Percentiles rank a stretch among this genome's conserved stretches.
Evolutionary conservation across 129 eudicot genomes (phyloP).

Genomic region (Artemisia argyi): DNA sequence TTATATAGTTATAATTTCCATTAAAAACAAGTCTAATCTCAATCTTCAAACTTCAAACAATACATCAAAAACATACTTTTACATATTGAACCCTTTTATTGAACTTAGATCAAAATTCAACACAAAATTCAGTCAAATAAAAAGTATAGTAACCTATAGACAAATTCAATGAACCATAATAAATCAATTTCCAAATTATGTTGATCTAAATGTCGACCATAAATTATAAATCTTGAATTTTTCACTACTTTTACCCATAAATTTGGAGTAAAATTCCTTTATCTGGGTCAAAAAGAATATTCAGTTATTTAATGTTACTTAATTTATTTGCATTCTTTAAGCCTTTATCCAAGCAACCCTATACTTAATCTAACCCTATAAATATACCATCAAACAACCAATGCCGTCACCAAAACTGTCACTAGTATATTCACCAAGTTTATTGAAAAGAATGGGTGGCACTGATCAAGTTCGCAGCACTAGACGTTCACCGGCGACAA

Average conservation of each 20-base stretch:
- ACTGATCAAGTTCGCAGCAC: conserved; percentile 29
- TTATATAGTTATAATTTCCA: no score
- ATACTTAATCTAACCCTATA: conserved; percentile 30
- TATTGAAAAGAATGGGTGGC: conserved; percentile 20
- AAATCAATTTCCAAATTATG: background rate
- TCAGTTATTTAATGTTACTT: conserved; percentile 8
- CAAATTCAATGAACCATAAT: background rate
- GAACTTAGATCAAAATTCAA: background rate
- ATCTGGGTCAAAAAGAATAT: conserved; percentile 29
- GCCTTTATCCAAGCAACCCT: conserved; percentile 16
- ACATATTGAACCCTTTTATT: background rate
- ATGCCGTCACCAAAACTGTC: conserved; percentile 12
- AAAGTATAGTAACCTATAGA: background rate
- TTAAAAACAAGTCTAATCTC: no score
- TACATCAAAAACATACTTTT: no score
- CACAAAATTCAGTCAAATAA: background rate
- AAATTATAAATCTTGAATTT: conserved; percentile 26
- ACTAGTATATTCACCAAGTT: conserved; percentile 11
- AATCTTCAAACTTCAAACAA: no score
- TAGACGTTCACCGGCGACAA: conserved; percentile 21
- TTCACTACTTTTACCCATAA: conserved; percentile 14
- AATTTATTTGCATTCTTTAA: conserved; percentile 11
- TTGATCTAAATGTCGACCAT: conserved; percentile 25
- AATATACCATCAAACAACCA: conserved; percentile 25
- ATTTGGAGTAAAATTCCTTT: conserved; percentile 14